These are phyloP conservation scores for Colletotrichum tabaci DNA, from an alignment of 2,329 filamentous ascomycete genomes.

Conservation along the genomic window DNA sequence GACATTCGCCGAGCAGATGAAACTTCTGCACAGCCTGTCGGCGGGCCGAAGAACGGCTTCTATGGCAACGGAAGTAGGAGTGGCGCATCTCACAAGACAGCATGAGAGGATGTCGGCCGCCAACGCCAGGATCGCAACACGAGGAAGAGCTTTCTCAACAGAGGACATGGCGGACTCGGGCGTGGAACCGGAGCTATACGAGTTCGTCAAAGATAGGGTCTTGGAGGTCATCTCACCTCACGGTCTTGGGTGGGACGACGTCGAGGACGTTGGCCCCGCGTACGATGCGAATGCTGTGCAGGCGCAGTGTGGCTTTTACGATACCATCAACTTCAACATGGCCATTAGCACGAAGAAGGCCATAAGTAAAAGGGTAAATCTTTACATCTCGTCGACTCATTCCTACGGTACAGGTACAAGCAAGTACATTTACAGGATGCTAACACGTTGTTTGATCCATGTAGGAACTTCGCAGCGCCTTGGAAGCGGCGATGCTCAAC, in stretches of 20 bases:
- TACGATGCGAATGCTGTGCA: not conserved
- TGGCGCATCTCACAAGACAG: not conserved
- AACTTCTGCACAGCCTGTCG: conserved; percentile 13
- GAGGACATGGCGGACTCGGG: not conserved
- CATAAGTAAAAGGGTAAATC: not conserved
- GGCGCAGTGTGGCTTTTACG: not conserved
- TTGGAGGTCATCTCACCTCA: not conserved
- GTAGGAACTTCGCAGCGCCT: not conserved
- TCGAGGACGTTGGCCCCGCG: not conserved
- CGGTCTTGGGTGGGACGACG: not conserved
- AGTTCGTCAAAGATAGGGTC: not conserved
- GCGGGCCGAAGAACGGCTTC: not conserved
- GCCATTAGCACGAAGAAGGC: not conserved
- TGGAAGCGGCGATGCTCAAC: not conserved
- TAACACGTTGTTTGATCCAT: not conserved
- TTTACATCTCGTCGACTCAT: not conserved
- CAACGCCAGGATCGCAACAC: not conserved
- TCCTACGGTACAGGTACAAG: not conserved
- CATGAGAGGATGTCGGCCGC: not conserved
- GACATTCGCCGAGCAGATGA: conserved; percentile 1
- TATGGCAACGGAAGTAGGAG: not conserved
- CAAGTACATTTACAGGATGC: not conserved
- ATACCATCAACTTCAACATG: conserved; percentile 6
- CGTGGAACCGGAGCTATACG: not conserved
- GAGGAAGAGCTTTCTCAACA: not conserved